Percentiles rank a stretch among this genome's conserved stretches.
phyloP scores from a whole-genome alignment of 108 stramenopile genomes.

The Phaeodactylum tricornutum region DNA sequence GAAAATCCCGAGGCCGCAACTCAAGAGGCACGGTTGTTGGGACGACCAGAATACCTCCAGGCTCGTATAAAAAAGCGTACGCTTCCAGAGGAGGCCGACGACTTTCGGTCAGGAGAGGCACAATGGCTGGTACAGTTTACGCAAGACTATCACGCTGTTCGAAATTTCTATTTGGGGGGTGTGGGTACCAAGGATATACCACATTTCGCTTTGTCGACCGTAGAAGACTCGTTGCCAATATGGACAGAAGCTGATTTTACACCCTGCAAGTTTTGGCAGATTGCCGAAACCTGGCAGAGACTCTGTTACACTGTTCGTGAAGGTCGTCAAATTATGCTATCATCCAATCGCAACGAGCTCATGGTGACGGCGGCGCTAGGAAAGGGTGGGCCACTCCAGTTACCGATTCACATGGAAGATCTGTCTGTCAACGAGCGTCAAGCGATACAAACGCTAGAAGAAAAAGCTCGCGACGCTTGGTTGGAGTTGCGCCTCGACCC shows the following conservation, averaged over 20 bases:
- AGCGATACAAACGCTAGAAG: conserved; percentile 37
- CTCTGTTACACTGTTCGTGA: conserved; percentile 50
- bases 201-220: conserved; percentile 16
- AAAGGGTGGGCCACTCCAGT: conserved; percentile 41
- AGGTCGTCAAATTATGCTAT: conserved; percentile 25
- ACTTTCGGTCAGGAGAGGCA: conserved; percentile 7
- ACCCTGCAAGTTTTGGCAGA: conserved; percentile 27
- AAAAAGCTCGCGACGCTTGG: conserved; percentile 26
- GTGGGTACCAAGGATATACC: conserved; percentile 37
- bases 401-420: conserved; percentile 52
- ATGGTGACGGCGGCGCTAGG: conserved; percentile 35
- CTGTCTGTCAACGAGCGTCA: conserved; percentile 31
- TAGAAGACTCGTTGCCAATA: background rate
- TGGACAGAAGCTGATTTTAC: background rate
- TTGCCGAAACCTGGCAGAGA: conserved; percentile 61
- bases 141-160: conserved; percentile 29
- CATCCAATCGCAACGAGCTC: conserved; percentile 44
- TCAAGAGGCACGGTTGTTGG: conserved; percentile 17
- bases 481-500: conserved; percentile 52
- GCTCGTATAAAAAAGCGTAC: conserved; percentile 22
- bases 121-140: conserved; percentile 15
- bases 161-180: conserved; percentile 37
- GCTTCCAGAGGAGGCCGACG: conserved; percentile 7
- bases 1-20: conserved; percentile 29
- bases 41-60: conserved; percentile 32